Percentiles rank a stretch among this genome's conserved stretches.
These are phyloP conservation scores for Polychytrium aggregatum DNA, from an alignment of 192 early-diverging fungal genomes.

Conservation along the genomic window DNA sequence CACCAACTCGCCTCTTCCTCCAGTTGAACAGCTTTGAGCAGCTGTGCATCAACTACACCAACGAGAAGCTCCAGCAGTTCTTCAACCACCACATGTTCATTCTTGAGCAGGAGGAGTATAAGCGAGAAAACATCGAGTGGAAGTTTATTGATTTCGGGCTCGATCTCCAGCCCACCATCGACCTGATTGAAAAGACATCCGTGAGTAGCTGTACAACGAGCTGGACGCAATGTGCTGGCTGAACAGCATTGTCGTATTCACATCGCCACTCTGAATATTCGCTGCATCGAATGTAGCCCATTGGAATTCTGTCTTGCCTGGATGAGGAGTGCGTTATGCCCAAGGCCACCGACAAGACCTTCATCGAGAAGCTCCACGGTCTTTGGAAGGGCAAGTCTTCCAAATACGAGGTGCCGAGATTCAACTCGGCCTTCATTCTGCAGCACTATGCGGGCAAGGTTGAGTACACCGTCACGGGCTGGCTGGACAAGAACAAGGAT, in stretches of 20 bases:
- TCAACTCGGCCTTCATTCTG: conserved; percentile 80
- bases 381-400: conserved; percentile 79
- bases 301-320: conserved; percentile 88
- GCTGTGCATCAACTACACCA: conserved; percentile 99
- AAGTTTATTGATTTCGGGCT: conserved; percentile 95
- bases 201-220: too few species aligned
- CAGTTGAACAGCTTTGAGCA: conserved; percentile 95
- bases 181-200: conserved; percentile 93
- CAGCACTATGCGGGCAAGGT: conserved; percentile 94
- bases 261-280: too few species aligned
- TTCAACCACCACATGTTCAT: conserved; percentile 99
- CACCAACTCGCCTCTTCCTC: too few species aligned
- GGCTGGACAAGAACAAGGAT: conserved; percentile 99
- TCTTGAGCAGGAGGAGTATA: conserved; percentile 96
- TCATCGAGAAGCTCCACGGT: conserved; percentile 80
- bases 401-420: conserved; percentile 80
- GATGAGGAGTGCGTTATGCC: conserved; percentile 99
- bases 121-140: conserved; percentile 94
- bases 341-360: conserved; percentile 86
- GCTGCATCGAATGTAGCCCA: too few species aligned
- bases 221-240: too few species aligned
- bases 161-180: conserved; percentile 95
- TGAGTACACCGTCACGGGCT: conserved; percentile 80
- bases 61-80: conserved; percentile 97
- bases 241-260: too few species aligned